These are phyloP conservation scores for Xeromyces bisporus DNA, from an alignment of 495 filamentous ascomycete genomes.

Conservation along the genomic window DNA sequence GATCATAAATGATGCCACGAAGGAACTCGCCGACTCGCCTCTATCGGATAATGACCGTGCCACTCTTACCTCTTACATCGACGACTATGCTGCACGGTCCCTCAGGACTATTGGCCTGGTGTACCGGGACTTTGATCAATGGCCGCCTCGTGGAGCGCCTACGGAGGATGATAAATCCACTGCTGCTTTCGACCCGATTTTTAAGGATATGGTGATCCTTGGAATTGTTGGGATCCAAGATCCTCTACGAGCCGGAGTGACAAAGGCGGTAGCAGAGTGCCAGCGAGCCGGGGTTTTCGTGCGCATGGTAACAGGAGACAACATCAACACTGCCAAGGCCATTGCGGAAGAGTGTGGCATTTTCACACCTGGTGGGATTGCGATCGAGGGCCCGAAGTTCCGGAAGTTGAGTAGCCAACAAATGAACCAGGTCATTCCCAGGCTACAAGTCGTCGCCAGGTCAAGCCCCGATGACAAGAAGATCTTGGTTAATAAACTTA, in stretches of 20 bases:
- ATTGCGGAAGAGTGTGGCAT: constrained; percentile 79
- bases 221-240: constrained; percentile 80
- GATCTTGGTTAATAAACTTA: constrained; percentile 60
- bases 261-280: constrained; percentile 57
- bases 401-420: constrained; percentile 47
- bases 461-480: constrained; percentile 78
- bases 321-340: constrained; percentile 67
- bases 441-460: constrained; percentile 67
- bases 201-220: constrained; percentile 60
- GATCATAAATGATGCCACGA: constrained; percentile 55
- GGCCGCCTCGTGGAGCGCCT: constrained; percentile 59
- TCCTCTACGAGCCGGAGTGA: constrained; percentile 61
- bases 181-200: constrained; percentile 63
- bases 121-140: constrained; percentile 77
- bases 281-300: constrained; percentile 69
- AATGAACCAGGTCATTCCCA: constrained; percentile 55
- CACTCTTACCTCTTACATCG: constrained; percentile 48
- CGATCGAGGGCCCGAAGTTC: constrained; percentile 73
- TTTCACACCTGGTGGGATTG: constrained; percentile 51
- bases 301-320: constrained; percentile 86
- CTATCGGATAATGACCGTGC: constrained; percentile 42
- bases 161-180: constrained; percentile 54
- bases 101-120: constrained; percentile 74
- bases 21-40: constrained; percentile 33
- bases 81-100: constrained; percentile 62